phyloP scores from a whole-genome alignment of 2,329 filamentous ascomycete species.

The Cladosporium sp. region DNA sequence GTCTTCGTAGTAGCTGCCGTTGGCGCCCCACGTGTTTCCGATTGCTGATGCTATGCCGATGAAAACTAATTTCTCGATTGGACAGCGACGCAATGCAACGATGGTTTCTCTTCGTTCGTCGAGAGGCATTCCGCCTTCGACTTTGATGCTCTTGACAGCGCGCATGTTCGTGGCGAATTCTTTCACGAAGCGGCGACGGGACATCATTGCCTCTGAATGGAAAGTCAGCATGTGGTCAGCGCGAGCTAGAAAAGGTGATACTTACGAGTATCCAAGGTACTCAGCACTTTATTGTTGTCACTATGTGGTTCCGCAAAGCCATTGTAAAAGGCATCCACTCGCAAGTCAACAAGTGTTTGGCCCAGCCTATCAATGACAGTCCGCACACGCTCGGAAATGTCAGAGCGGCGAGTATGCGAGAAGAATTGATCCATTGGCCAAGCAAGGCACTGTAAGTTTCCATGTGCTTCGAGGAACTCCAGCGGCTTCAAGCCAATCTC shows the following conservation, averaged over 20 bases:
- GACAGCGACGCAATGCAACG: conserved; percentile 44
- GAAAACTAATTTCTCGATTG: conserved; percentile 47
- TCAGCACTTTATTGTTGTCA: conserved; percentile 8
- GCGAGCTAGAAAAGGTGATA: not conserved
- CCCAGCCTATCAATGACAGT: conserved; percentile 42
- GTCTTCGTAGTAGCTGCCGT: conserved; percentile 25
- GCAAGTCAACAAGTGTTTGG: conserved; percentile 42
- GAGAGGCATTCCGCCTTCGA: conserved; percentile 49
- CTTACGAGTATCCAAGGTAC: not conserved
- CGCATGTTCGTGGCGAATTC: conserved; percentile 46
- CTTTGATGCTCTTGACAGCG: conserved; percentile 45
- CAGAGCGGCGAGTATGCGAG: conserved; percentile 17
- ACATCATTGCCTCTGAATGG: not conserved
- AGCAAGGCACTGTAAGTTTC: conserved; percentile 45
- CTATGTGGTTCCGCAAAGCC: conserved; percentile 29
- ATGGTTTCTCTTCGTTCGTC: conserved; percentile 50
- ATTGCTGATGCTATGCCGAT: conserved; percentile 46
- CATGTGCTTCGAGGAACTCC: conserved; percentile 47
- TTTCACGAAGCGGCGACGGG: conserved; percentile 40
- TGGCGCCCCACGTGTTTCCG: conserved; percentile 48
- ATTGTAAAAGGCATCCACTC: conserved; percentile 40
- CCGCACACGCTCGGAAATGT: conserved; percentile 23
- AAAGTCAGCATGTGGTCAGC: not conserved
- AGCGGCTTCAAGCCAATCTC: conserved; percentile 25
- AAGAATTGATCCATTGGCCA: conserved; percentile 52